These are phyloP conservation scores for Phytophthora cactorum DNA, from an alignment of 352 stramenopile species.

Conservation along the genomic window DNA sequence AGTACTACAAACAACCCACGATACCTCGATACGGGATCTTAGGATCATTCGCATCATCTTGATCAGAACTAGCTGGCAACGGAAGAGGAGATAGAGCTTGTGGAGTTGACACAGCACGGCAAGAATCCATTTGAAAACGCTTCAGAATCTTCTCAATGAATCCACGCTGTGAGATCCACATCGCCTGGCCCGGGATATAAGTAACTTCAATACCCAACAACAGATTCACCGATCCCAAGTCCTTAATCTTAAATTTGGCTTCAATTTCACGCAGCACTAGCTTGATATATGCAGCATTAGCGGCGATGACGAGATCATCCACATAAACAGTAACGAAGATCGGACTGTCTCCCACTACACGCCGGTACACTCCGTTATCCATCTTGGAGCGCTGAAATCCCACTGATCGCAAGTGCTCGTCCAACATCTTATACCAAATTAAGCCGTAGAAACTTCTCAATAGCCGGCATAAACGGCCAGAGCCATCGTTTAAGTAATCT, in stretches of 20 bases:
- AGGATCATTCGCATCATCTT: too few relatives aligned
- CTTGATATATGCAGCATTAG: not conserved
- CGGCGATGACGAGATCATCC: slow-evolving; percentile 17
- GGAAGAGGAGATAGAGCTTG: too few relatives aligned
- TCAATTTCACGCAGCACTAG: not conserved
- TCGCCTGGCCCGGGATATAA: not conserved
- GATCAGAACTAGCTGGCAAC: too few relatives aligned
- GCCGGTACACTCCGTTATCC: not conserved
- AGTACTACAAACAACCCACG: not conserved
- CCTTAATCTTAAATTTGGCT: slow-evolving; percentile 14
- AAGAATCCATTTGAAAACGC: not conserved
- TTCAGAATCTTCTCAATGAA: not conserved
- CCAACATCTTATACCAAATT: not conserved
- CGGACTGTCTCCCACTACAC: not conserved
- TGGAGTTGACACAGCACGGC: not conserved
- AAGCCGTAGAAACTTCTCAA: not conserved
- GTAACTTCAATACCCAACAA: not conserved
- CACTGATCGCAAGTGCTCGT: not conserved
- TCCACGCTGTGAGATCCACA: slow-evolving; percentile 4
- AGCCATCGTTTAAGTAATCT: not conserved
- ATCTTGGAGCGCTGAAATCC: not conserved
- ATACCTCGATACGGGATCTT: not conserved
- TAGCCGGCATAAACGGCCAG: not conserved
- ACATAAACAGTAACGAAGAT: not conserved
- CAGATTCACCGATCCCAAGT: slow-evolving; percentile 4